Evolutionary conservation across 2,329 filamentous ascomycete genomes (phyloP).

Genomic region (Aspergillus fumigatus): DNA sequence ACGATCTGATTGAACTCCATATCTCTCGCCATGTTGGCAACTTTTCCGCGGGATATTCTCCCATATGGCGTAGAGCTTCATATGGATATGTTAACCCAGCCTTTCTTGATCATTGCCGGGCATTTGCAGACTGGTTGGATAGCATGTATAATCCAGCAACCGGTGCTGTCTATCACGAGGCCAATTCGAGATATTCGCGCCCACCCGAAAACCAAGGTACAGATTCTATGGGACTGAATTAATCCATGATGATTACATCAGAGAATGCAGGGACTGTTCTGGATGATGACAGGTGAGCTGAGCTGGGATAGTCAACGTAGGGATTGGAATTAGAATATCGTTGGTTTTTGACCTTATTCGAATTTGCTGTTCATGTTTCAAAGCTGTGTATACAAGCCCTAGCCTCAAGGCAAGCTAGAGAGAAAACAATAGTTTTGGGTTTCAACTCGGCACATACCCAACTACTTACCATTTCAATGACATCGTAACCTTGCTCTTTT

Average conservation of each 20-base stretch:
- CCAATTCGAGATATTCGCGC: neutral
- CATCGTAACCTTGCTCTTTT: too few species aligned
- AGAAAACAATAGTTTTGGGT: too few species aligned
- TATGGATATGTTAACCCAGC: neutral
- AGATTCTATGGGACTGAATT: neutral
- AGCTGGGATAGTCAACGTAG: too few species aligned
- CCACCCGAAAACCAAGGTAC: neutral
- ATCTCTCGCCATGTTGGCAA: neutral
- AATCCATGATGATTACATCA: neutral
- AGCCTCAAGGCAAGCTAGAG: too few species aligned
- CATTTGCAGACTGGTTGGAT: neutral
- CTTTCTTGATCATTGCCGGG: neutral
- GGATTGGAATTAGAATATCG: neutral
- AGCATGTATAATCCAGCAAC: neutral
- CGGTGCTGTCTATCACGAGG: neutral
- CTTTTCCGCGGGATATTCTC: neutral
- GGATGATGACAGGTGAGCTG: too few species aligned
- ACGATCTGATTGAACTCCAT: neutral
- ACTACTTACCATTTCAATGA: too few species aligned
- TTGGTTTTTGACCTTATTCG: neutral
- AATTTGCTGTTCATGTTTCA: slow-evolving; percentile 1
- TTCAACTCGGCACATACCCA: too few species aligned
- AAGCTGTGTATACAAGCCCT: too few species aligned
- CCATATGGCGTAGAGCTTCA: neutral
- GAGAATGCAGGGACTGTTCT: neutral